These are phyloP conservation scores for Ettlia oleoabundans DNA, from an alignment of 139 green algal genomes.

Conservation along the genomic window DNA sequence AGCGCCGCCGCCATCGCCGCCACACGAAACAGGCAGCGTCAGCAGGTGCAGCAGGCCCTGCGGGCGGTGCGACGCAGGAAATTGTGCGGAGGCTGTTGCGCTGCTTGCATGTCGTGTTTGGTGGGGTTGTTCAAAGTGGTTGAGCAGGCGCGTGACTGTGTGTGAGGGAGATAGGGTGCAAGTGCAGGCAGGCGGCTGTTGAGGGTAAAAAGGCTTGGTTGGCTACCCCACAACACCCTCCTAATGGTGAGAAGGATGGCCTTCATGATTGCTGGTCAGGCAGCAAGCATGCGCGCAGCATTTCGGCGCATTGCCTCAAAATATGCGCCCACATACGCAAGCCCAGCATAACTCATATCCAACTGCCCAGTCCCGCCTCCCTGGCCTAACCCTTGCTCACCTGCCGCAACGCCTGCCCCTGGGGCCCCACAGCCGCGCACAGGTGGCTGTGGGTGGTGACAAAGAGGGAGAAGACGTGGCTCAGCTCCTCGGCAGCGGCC, in stretches of 20 bases:
- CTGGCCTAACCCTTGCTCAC: background rate
- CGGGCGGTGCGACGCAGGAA: background rate
- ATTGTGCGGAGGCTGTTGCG: too few species aligned
- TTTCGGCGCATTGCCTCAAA: too few species aligned
- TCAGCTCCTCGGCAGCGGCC: background rate
- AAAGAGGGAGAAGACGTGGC: slow-evolving; percentile 16
- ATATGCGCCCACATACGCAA: too few species aligned
- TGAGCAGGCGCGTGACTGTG: too few species aligned
- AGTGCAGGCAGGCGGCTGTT: background rate
- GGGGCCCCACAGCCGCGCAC: background rate
- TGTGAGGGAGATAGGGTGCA: background rate
- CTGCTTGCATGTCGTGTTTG: too few species aligned
- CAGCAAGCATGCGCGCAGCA: background rate
- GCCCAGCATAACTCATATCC: too few species aligned
- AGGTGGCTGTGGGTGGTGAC: slow-evolving; percentile 17
- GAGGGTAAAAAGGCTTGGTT: too few species aligned
- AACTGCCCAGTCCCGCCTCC: too few species aligned
- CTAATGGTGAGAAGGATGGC: too few species aligned
- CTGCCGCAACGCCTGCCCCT: slow-evolving; percentile 27
- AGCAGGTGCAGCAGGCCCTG: slow-evolving; percentile 35
- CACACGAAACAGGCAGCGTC: background rate
- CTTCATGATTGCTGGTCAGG: too few species aligned
- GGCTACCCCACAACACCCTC: too few species aligned
- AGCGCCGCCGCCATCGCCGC: background rate
- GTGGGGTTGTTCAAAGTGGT: too few species aligned